Evolutionary conservation across 1,139 yeast genomes (phyloP), one percentile per base, ranked within the genome.

Genomic region (Geotrichum carabidarum): DNA sequence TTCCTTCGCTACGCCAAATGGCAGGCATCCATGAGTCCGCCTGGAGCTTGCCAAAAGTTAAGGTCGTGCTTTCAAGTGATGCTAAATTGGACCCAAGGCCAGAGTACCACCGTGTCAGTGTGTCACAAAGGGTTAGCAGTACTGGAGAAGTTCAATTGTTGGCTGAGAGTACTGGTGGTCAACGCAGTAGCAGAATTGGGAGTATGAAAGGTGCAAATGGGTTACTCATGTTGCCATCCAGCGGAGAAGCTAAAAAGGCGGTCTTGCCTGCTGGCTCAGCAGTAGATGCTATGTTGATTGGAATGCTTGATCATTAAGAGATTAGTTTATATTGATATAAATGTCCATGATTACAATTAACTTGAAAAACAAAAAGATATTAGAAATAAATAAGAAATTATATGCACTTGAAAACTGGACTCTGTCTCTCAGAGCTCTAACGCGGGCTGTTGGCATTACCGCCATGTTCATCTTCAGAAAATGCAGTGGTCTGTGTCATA

Each of bases 161-260:
- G 0, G 79, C 79, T 2, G 60, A 60, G 31, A 68, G 72, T 30
- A 77, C 81, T 0, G 82, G 82, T 1, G 71, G 71, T 55, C 82
- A 78, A 59, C 62, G 82, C 54, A 75, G 79, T 54, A 74, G 79
- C 54, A 64, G 78, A 15, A 72, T 78, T n/a, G 77, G 74, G 1
- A 75, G 79, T 35, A 66, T 78, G 62, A 70, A 66, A 9, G 70
- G 71, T 0, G 78, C 80, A 1, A 77, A 78, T 59, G 79, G 74
- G 0, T 63, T 78, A 4, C 64, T 75, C 5, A 63, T 73, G 22
- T 65, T 78, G 4, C 81, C 81, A 0, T 53, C 60, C 12, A 48
- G 59, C 1, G 55, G 55, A 2, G 48, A 60, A 0, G 51, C 34
- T 2, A 53, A 48, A 0, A 9, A 17, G 18, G 30, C 8, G 12